Evolutionary conservation across 257 asterid genomes (phyloP).

Genomic region (Capsicum baccatum): DNA sequence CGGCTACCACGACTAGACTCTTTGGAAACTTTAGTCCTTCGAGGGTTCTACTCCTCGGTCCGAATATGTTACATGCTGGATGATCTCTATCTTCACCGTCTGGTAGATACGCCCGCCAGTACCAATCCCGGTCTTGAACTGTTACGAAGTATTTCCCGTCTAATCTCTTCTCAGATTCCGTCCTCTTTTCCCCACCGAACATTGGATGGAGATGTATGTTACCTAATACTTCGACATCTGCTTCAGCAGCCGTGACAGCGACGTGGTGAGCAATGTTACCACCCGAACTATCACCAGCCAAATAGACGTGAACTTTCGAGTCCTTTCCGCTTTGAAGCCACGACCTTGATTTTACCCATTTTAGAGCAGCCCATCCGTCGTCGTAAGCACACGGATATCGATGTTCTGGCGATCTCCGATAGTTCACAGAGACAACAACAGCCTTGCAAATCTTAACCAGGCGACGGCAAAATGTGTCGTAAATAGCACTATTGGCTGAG

Average conservation of each 20-base stretch:
- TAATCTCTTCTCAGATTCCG: constrained; percentile 64
- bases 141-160: constrained; percentile 81
- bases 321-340: constrained; percentile 73
- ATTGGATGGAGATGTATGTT: constrained; percentile 74
- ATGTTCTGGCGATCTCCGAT: constrained; percentile 78
- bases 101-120: constrained; percentile 84
- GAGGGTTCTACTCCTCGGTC: constrained; percentile 57
- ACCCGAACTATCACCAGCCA: constrained; percentile 88
- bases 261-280: constrained; percentile 88
- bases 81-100: constrained; percentile 85
- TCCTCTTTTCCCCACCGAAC: constrained; percentile 79
- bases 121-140: constrained; percentile 83
- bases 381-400: constrained; percentile 79
- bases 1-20: constrained; percentile 80
- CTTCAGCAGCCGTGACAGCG: constrained; percentile 66
- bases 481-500: constrained; percentile 83
- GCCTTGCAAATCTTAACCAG: constrained; percentile 65
- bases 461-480: constrained; percentile 84
- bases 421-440: constrained; percentile 81
- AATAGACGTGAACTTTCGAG: constrained; percentile 54
- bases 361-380: constrained; percentile 82
- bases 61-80: constrained; percentile 86
- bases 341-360: constrained; percentile 66
- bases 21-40: constrained; percentile 58
- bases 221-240: constrained; percentile 62